Conservation (phyloP, 1,284 basidiomycete genomes). For the Coniophora puteana region DNA sequence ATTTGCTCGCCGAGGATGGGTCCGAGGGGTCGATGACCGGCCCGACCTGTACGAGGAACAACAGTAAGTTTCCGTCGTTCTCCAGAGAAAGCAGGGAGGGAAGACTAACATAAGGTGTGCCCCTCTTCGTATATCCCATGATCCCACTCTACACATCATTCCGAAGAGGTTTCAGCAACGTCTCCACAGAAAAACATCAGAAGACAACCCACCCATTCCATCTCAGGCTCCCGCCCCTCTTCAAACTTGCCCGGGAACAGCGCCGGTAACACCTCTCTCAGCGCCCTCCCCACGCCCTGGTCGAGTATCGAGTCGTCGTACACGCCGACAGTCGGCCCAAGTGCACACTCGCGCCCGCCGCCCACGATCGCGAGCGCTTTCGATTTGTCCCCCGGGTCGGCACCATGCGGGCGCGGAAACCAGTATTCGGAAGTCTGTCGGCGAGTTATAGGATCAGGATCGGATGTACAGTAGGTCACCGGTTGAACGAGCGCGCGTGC, state of each 20-base stretch:
- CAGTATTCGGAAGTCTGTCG: conserved; percentile 63
- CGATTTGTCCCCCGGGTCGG: too few relatives aligned
- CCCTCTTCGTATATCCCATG: conserved; percentile 68
- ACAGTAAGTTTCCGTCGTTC: background rate
- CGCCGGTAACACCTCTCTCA: conserved; percentile 56
- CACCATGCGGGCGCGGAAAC: conserved; percentile 71
- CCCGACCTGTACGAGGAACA: conserved; percentile 50
- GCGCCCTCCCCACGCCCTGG: conserved; percentile 38
- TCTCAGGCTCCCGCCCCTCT: conserved; percentile 46
- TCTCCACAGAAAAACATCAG: conserved; percentile 10
- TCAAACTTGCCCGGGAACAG: conserved; percentile 56
- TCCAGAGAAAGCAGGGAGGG: background rate
- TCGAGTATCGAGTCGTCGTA: conserved; percentile 63
- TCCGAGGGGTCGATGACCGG: conserved; percentile 41
- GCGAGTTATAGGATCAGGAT: background rate
- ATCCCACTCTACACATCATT: conserved; percentile 76
- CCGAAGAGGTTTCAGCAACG: too few relatives aligned
- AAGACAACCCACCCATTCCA: conserved; percentile 63
- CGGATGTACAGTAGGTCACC: too few relatives aligned
- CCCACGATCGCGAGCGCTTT: conserved; percentile 70
- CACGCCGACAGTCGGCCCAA: conserved; percentile 41
- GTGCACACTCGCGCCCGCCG: conserved; percentile 53
- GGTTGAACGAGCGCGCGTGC: background rate
- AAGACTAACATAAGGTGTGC: conserved; percentile 65
- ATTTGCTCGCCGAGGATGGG: conserved; percentile 19